These are phyloP conservation scores for Sanghuangporus weigelae DNA, from an alignment of 1,284 basidiomycete genomes.

Conservation along the genomic window DNA sequence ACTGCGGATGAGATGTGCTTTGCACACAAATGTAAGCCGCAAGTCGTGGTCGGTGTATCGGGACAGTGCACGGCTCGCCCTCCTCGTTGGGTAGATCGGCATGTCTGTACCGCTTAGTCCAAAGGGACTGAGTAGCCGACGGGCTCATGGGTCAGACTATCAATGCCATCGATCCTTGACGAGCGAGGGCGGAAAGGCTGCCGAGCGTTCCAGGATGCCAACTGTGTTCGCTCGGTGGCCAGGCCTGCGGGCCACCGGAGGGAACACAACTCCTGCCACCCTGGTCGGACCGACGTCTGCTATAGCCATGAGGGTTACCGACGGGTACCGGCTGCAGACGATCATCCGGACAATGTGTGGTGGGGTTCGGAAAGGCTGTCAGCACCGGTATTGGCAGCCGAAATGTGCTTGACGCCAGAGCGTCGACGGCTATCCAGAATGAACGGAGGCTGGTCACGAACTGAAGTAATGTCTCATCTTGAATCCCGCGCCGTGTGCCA, in stretches of 20 bases:
- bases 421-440: neutral
- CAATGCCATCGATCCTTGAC: neutral
- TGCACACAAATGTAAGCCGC: neutral
- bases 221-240: neutral
- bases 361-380: neutral
- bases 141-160: neutral
- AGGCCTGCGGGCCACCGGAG: neutral
- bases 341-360: neutral
- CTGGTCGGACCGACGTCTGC: neutral
- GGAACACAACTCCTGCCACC: neutral
- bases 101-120: neutral
- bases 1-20: neutral
- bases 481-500: neutral
- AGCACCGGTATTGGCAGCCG: neutral
- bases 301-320: neutral
- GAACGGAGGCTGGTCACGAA: too few relatives aligned
- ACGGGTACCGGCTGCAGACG: neutral
- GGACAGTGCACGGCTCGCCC: neutral
- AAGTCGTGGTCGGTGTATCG: neutral
- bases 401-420: neutral
- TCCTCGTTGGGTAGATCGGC: neutral
- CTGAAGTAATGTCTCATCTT: too few relatives aligned
- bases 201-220: neutral
- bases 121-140: neutral
- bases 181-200: neutral